phyloP scores from a whole-genome alignment of 768 basidiomycete species.

The Rhodosporidiobolus sp. region DNA sequence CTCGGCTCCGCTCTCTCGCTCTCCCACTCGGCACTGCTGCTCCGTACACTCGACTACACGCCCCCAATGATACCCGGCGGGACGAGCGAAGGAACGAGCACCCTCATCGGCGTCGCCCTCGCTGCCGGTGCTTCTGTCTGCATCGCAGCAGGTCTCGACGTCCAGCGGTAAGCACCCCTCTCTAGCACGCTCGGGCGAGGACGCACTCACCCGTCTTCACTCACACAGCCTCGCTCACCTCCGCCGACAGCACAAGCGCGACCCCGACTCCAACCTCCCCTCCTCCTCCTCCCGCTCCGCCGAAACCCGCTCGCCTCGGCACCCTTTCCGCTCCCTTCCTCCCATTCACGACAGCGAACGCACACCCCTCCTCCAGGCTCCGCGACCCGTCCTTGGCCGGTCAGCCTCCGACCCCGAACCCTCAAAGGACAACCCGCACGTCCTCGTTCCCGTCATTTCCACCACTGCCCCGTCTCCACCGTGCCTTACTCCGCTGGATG shows the following conservation, averaged over 20 bases:
- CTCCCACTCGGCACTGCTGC: neutral
- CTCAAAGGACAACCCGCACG: neutral
- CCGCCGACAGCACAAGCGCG: neutral
- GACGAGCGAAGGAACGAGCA: slow-evolving; percentile 27
- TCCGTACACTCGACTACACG: neutral
- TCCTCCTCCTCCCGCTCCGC: slow-evolving; percentile 64
- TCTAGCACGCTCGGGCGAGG: slow-evolving; percentile 51
- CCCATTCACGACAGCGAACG: slow-evolving; percentile 35
- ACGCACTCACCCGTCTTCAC: too few species aligned
- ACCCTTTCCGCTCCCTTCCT: neutral
- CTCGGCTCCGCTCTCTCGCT: neutral
- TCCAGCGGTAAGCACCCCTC: slow-evolving; percentile 54
- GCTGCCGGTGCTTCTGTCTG: slow-evolving; percentile 81
- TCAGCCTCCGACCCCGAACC: neutral
- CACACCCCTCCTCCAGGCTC: neutral
- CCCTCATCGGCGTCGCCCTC: slow-evolving; percentile 70
- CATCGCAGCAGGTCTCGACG: slow-evolving; percentile 84
- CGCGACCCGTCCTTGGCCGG: neutral
- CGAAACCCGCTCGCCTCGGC: slow-evolving; percentile 17
- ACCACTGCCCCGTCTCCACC: neutral
- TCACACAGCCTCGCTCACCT: slow-evolving; percentile 9
- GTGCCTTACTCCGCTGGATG: neutral
- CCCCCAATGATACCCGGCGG: neutral
- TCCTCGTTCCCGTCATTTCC: neutral
- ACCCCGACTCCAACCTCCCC: slow-evolving; percentile 44